phyloP scores from a whole-genome alignment of 2,329 filamentous ascomycete species.

The Chrysoporthe puriensis region DNA sequence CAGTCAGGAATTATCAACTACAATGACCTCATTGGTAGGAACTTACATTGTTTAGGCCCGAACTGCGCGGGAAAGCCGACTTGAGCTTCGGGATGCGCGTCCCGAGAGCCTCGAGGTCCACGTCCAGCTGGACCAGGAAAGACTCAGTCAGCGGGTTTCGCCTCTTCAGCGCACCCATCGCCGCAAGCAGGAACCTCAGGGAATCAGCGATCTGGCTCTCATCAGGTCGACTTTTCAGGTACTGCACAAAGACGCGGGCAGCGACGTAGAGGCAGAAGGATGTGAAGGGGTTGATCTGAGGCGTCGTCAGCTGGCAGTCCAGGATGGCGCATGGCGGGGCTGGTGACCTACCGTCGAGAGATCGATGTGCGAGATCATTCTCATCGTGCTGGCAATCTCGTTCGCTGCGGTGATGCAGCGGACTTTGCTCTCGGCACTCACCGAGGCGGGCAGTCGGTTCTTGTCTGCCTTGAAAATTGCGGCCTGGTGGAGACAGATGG shows the following conservation, averaged over 20 bases:
- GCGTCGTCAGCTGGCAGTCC: neutral
- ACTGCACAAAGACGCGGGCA: conserved; percentile 92
- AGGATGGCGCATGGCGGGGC: neutral
- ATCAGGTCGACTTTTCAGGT: conserved; percentile 89
- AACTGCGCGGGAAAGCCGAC: conserved; percentile 56
- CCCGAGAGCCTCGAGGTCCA: conserved; percentile 80
- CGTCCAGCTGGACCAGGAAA: conserved; percentile 89
- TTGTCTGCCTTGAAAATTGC: conserved; percentile 98
- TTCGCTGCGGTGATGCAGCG: conserved; percentile 92
- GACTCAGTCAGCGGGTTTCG: conserved; percentile 93
- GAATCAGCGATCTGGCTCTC: conserved; percentile 79
- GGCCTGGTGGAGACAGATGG: conserved; percentile 96
- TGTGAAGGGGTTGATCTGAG: conserved; percentile 90
- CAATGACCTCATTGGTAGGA: neutral
- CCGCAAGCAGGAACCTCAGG: conserved; percentile 85
- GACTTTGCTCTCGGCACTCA: conserved; percentile 88
- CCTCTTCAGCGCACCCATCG: conserved; percentile 86
- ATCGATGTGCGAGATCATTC: conserved; percentile 89
- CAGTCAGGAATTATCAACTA: neutral
- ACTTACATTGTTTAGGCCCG: conserved; percentile 53
- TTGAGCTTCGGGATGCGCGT: conserved; percentile 62
- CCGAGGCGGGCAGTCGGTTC: conserved; percentile 74
- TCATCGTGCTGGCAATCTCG: conserved; percentile 94
- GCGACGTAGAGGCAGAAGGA: conserved; percentile 97
- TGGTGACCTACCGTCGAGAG: conserved; percentile 68